Base-by-base conservation (phyloP, 176 grass and related monocot species). In the Phragmites australis region DNA sequence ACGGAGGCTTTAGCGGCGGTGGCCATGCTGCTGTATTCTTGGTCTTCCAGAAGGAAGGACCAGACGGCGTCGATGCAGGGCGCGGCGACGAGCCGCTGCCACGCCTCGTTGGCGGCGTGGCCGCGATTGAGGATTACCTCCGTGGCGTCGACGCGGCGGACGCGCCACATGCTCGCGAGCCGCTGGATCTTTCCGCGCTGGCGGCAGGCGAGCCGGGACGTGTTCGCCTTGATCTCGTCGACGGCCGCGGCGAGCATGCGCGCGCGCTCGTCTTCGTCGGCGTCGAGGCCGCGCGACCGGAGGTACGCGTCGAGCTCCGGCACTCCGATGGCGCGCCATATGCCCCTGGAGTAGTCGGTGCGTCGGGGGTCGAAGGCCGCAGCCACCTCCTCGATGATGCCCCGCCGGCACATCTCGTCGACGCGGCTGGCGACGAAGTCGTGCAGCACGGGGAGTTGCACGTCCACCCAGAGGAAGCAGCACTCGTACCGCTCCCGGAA, bases 381-480 rank as follows among this genome's bases (percentile, higher is more conserved):
- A 48, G 88, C 80, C 2, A 90, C 97, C 88, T 99, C 97, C 16
- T 93, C 87, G 3, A 99, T 82, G 42, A 99, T 80, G 0, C 97
- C 97, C 0, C 80, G 75, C 32, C 87, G 41, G 44, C 86, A 59
- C 97, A 99, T 99, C 8, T 87, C 37, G 68, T 99, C 93, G 52
- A 99, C 97, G 52, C 97, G 93, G 62, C 75, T 70, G 0, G 74
- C 43, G 17, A 96, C 93, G 73, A 99, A 96, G 34, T 44, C 65
- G 55, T 88, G 75, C 17, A 99, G 83, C 75, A 91, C 86, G 13
- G 78, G 56, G 65, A 70, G 81, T 21, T 93, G 73, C 27, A 89
- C 93, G 81, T 99, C 97, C 21, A 99, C 90, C 97, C 97, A 99
- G 16, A 99, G 62, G 81, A 96, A 99, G 84, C 87, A 96, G 69